These are phyloP conservation scores for Paxillus rubicundulus DNA, from an alignment of 768 basidiomycete species.

Conservation along the genomic window DNA sequence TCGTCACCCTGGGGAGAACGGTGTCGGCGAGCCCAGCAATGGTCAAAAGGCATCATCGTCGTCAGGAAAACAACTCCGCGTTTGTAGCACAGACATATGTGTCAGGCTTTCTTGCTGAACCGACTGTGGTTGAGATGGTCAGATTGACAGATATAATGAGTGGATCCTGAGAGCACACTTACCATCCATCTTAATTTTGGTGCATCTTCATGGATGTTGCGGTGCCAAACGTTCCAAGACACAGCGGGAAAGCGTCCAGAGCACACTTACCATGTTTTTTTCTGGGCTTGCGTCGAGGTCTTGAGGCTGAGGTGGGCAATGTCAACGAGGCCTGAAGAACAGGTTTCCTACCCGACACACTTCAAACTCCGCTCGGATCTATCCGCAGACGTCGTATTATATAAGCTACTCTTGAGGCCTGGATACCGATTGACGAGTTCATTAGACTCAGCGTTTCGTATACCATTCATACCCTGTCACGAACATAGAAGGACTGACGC, in stretches of 20 bases:
- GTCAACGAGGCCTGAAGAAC: no score
- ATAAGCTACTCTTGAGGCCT: no score
- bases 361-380: conserved; percentile 24
- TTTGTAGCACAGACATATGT: conserved; percentile 11
- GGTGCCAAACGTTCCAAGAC: conserved; percentile 39
- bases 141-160: conserved; percentile 15
- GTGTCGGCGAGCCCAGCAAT: conserved; percentile 41
- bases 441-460: background rate
- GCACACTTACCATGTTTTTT: conserved; percentile 59
- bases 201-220: conserved; percentile 35
- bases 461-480: background rate
- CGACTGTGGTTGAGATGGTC: conserved; percentile 23
- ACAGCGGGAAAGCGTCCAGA: conserved; percentile 13
- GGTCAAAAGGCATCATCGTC: conserved; percentile 38
- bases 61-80: conserved; percentile 37
- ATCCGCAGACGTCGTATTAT: conserved; percentile 6
- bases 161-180: conserved; percentile 41
- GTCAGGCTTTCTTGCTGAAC: conserved; percentile 21
- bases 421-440: no score
- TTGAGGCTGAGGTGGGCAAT: conserved; percentile 28
- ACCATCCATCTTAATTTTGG: conserved; percentile 49
- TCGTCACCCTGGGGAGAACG: conserved; percentile 8
- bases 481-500: background rate
- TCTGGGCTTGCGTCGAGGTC: no score
- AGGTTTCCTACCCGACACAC: no score